Base-by-base conservation (phyloP, 1,284 basidiomycete genomes). In the Wolfiporia cocos region DNA sequence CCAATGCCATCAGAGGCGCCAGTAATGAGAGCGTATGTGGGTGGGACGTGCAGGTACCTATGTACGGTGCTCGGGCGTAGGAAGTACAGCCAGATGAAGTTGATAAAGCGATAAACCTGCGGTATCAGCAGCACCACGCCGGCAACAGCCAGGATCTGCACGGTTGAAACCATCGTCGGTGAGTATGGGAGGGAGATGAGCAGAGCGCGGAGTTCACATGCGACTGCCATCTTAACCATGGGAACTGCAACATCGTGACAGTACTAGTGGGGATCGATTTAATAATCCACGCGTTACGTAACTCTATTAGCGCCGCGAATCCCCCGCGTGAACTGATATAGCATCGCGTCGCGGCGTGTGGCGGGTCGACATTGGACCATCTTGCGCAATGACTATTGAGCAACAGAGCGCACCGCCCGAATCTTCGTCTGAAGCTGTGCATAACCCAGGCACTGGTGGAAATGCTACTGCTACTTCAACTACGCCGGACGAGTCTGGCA, bases 1-100 rank as follows among this genome's bases (percentile, higher is more conserved):
- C 58, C 60, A n/a, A 62, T 62, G 14, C 60, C 60, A 39, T 62
- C 60, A 14, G 58, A 54, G 5, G 60, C 57, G 3, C 58, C 58
- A 1, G 58, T 62, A 18, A 62, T 43, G 28, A 61, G 36, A 3
- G 57, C 60, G 43, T 57, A 61, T 1, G 60, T 46, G n/a, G 48
- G 41, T 29, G 24, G 32, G 19, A 23, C 37, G 23, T 44, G 42
- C 17, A 39, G 15, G 23, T 44, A 44, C 11, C 22, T 23, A 4
- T 36, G 31, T 4, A 44, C 33, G 31, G 37, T 34, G 38, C 23
- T 34, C 5, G 37, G 37, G 12, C 37, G 17, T 6, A 44, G 26
- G 9, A 23, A 22, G 33, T 44, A 44, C n/a, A 40, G 24, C 37
- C 37, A 44, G 7, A 34, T 33, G 33, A 44, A 44, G 32, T 19